Conservation (phyloP, 2,329 filamentous ascomycete species). For the Diaporthe ilicicola region DNA sequence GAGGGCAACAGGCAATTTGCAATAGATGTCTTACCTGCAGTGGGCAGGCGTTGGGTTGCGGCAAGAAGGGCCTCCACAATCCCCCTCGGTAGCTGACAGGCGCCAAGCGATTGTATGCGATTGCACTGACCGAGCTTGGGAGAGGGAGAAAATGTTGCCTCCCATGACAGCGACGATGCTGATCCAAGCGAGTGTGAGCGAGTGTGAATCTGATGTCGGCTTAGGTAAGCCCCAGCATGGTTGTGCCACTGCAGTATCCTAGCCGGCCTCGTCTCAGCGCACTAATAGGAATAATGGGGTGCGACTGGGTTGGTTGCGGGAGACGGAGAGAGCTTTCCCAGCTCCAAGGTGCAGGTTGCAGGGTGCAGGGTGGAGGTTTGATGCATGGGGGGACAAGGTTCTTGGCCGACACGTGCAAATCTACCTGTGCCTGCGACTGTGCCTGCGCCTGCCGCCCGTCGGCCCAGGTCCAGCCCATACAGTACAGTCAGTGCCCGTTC, state of each 20-base stretch:
- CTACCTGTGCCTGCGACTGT: background rate
- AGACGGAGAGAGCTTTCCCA: background rate
- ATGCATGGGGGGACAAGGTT: constrained; percentile 3
- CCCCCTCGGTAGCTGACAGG: too few relatives aligned
- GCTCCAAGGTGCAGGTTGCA: background rate
- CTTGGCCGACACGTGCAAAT: constrained; percentile 21
- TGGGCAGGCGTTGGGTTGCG: background rate
- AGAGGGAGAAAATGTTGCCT: background rate
- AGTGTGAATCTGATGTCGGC: background rate
- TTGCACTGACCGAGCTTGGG: background rate
- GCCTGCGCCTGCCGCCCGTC: background rate
- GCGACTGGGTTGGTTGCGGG: background rate
- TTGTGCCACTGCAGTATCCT: constrained; percentile 1
- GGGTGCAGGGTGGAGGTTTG: constrained; percentile 10
- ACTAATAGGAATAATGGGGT: background rate
- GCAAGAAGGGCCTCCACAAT: background rate
- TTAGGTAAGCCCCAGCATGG: constrained; percentile 20
- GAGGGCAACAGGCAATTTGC: background rate
- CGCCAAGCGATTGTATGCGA: background rate
- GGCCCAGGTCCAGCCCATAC: background rate
- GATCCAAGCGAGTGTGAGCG: background rate
- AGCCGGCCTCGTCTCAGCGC: background rate
- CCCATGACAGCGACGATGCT: background rate
- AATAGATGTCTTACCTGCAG: background rate
- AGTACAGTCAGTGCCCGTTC: background rate